Evolutionary conservation across 257 asterid species (phyloP), one percentile per base, ranked within the genome.

Genomic region (Coffea eugenioides): DNA sequence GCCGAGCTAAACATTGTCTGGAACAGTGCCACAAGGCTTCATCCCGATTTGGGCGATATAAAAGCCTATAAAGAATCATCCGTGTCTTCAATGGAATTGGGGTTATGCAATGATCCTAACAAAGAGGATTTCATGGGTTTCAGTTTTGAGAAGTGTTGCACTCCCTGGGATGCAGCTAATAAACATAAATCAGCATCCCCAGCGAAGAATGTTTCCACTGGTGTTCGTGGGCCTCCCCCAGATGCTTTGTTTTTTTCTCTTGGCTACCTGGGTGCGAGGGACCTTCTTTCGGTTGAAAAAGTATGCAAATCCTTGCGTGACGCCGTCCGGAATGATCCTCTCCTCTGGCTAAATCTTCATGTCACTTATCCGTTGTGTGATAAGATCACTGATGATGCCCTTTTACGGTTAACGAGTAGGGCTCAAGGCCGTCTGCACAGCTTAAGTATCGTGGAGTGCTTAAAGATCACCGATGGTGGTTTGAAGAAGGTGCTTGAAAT

Each of bases 241-340:
- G 95, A 89, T 83, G 95, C 88, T 39, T 71, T 94, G 73, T 80
- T 80, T 61, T 88, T 80, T 79, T 91, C 90, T 82, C 90, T 93
- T 79, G 82, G 86, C 78, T 86, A 87, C 86, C 91, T 94, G 64
- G 88, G 88, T 27, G 81, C 89, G 76, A 76, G 68, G 80, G 97
- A 94, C 82, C 95, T 93, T 59, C 88, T 93, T 46, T 80, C 93
- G 34, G 79, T 93, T 43, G 97, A 90, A 88, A 79, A 84, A 82
- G 97, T 93, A 80, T 94, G 97, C 89, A 93, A 86, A 85, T 65
- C 91, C 0, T 73, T 94, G 81, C 80, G 89, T 2, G 88, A 89
- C 66, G 88, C 88, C 8, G 96, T 94, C 74, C 91, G n/a, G 39
- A 83, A 81, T 51, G 95, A 94, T 77, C 89, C 97, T 52, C 93